Evolutionary conservation across 768 basidiomycete genomes (phyloP).

Genomic region (Cystofilobasidium capitatum): DNA sequence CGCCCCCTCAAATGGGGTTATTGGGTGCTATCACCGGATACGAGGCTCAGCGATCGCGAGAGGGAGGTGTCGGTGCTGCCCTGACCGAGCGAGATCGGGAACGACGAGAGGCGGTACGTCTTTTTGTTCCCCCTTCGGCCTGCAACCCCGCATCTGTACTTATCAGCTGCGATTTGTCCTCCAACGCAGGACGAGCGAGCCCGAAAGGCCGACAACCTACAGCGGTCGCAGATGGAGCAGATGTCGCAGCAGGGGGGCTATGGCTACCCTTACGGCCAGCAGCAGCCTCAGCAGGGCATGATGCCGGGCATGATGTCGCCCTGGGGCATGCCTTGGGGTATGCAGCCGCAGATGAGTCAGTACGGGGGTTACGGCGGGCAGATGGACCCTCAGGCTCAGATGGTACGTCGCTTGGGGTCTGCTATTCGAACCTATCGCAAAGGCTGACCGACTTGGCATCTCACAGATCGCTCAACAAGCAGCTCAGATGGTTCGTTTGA

Average conservation of each 20-base stretch:
- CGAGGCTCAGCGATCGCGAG: slow-evolving; percentile 84
- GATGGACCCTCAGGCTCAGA: slow-evolving; percentile 24
- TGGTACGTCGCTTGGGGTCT: slow-evolving; percentile 10
- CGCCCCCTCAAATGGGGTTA: slow-evolving; percentile 86
- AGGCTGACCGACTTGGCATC: neutral
- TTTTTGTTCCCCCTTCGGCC: neutral
- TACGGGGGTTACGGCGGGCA: slow-evolving; percentile 19
- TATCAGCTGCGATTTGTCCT: slow-evolving; percentile 4
- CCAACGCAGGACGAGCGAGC: slow-evolving; percentile 68
- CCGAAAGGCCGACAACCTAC: slow-evolving; percentile 81
- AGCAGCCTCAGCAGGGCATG: slow-evolving; percentile 4
- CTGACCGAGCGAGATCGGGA: slow-evolving; percentile 93
- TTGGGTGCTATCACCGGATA: slow-evolving; percentile 93
- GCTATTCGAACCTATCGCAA: neutral
- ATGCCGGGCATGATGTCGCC: slow-evolving; percentile 22
- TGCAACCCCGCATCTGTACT: neutral
- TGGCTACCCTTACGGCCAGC: slow-evolving; percentile 46
- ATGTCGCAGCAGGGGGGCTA: slow-evolving; percentile 57
- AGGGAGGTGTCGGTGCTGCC: slow-evolving; percentile 88
- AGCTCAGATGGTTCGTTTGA: slow-evolving; percentile 40
- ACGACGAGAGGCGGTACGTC: slow-evolving; percentile 58
- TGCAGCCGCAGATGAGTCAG: slow-evolving; percentile 18
- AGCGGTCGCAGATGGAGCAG: slow-evolving; percentile 80
- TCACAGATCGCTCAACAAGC: neutral
- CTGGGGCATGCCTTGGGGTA: slow-evolving; percentile 20